phyloP scores from a whole-genome alignment of 2,329 filamentous ascomycete species.

The Penicillium sp. region DNA sequence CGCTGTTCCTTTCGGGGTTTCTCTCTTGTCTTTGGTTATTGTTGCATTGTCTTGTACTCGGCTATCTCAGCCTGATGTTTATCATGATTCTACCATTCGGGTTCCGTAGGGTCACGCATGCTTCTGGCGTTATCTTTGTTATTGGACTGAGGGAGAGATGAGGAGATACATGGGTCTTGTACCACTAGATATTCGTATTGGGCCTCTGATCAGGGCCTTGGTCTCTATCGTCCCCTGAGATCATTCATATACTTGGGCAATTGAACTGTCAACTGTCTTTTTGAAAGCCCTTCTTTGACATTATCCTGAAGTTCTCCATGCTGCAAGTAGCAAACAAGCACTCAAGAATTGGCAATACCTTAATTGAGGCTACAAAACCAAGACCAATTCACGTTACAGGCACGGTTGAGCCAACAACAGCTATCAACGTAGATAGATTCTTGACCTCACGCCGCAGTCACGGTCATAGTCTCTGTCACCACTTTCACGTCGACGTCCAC shows the following conservation, averaged over 20 bases:
- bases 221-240: background rate
- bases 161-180: conserved; percentile 4
- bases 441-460: background rate
- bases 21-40: background rate
- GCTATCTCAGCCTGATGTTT: background rate
- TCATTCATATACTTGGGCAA: background rate
- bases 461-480: background rate
- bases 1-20: background rate
- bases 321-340: background rate
- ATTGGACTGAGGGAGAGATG: background rate
- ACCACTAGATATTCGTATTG: background rate
- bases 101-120: background rate
- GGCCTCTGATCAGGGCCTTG: background rate
- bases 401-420: background rate
- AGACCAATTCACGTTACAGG: background rate
- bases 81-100: conserved; percentile 9
- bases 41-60: background rate
- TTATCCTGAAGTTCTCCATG: background rate
- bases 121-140: background rate
- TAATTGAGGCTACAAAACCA: background rate
- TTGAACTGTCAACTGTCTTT: background rate
- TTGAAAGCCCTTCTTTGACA: background rate
- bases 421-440: background rate
- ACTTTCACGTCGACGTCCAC: background rate
- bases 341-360: background rate